phyloP scores from a whole-genome alignment of 805 yeast species.

The Metschnikowia baotianmanensis region DNA sequence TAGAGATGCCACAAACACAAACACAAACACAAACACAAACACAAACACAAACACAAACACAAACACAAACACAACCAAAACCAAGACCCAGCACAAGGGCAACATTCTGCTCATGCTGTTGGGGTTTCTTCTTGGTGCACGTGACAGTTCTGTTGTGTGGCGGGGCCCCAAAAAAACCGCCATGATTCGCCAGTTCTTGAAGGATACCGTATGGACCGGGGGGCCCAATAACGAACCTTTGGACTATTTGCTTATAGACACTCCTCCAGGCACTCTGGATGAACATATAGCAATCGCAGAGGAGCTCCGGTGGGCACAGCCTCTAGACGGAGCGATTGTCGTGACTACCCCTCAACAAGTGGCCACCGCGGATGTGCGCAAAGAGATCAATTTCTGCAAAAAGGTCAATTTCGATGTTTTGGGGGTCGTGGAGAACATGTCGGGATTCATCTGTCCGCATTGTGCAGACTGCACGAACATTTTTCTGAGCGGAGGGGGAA shows the following conservation, averaged over 20 bases:
- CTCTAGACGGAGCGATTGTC: slow-evolving; percentile 84
- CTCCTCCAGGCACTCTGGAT: slow-evolving; percentile 99
- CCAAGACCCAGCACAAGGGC: no score
- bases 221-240: slow-evolving; percentile 52
- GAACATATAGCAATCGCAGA: slow-evolving; percentile 98
- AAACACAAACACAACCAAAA: no score
- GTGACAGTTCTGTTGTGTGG: slow-evolving; percentile 96
- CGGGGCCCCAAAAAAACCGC: slow-evolving; percentile 98
- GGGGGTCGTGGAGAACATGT: slow-evolving; percentile 94
- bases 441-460: slow-evolving; percentile 92
- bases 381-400: slow-evolving; percentile 87
- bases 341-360: slow-evolving; percentile 97
- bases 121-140: slow-evolving; percentile 78
- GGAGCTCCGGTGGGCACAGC: slow-evolving; percentile 65
- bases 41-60: no score
- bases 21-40: no score
- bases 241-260: slow-evolving; percentile 81
- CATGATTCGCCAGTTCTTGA: slow-evolving; percentile 90
- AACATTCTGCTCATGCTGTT: slow-evolving; percentile 72
- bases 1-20: no score
- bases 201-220: slow-evolving; percentile 78
- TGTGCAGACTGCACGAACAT: slow-evolving; percentile 91
- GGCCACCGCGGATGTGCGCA: slow-evolving; percentile 90
- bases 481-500: slow-evolving; percentile 93
- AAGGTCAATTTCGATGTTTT: slow-evolving; percentile 78